These are phyloP conservation scores for Paramyrothecium roridum DNA, from an alignment of 2,329 filamentous ascomycete species.

Conservation along the genomic window DNA sequence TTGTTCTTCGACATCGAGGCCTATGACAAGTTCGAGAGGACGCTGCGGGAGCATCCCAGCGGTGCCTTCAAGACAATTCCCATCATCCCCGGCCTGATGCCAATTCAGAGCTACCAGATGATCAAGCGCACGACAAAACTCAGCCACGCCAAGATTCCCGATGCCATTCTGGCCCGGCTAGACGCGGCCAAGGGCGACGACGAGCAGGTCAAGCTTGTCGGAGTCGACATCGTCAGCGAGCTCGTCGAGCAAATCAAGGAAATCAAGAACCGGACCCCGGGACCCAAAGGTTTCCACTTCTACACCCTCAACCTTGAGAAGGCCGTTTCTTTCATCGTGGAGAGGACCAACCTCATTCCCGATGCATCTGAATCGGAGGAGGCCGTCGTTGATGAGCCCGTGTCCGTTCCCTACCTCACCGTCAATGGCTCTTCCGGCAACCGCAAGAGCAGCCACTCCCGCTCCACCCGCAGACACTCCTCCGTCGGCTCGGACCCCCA, in stretches of 20 bases:
- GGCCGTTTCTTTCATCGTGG: constrained; percentile 88
- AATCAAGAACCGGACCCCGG: constrained; percentile 52
- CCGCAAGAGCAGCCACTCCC: constrained; percentile 27
- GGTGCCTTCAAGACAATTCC: constrained; percentile 82
- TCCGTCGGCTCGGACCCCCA: constrained; percentile 81
- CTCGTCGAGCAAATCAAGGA: constrained; percentile 76
- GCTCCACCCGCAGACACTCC: constrained; percentile 62
- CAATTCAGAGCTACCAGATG: constrained; percentile 96
- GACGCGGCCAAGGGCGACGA: constrained; percentile 75
- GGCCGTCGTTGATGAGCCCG: constrained; percentile 44
- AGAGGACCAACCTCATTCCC: constrained; percentile 81
- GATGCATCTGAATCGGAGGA: constrained; percentile 51
- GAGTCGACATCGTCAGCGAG: constrained; percentile 80
- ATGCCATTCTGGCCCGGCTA: constrained; percentile 64
- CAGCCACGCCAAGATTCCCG: constrained; percentile 81
- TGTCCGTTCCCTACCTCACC: constrained; percentile 24
- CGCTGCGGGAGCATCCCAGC: constrained; percentile 75
- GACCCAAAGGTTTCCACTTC: constrained; percentile 86
- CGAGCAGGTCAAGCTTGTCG: constrained; percentile 75
- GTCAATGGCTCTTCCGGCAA: constrained; percentile 46
- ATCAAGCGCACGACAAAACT: constrained; percentile 91
- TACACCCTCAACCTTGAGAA: constrained; percentile 97
- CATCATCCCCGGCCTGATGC: constrained; percentile 95
- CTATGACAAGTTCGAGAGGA: constrained; percentile 76
- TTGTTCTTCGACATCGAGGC: constrained; percentile 89